Base-by-base conservation (phyloP, 2,329 filamentous ascomycete genomes). In the Fusarium goolgardi region DNA sequence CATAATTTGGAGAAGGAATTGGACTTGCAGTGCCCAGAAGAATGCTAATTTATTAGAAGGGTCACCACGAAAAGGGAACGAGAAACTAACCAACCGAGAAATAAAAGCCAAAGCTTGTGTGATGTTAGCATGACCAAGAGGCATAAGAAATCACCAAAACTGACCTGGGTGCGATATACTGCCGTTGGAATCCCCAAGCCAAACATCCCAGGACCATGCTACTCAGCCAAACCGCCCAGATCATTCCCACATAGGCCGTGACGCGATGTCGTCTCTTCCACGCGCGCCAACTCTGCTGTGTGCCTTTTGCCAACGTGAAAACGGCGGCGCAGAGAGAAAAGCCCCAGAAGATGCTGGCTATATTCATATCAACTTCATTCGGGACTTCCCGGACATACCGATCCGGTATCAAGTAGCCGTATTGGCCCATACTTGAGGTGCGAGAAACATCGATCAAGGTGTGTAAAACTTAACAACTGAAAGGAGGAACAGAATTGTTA, bases 1-100 rank as follows among this genome's bases (percentile, higher is more conserved):
- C 63, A 87, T 86, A 39, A 86, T 86, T 56, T 86, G 83, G 32
- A 85, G 80, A 0, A 86, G 73, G 8, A 84, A 78, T 47, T 86
- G 84, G 12, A 86, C 79, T 65, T 83, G 79, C 1, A 82, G 62
- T 3, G 76, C 75, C 81, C 82, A 82, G 20, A 70, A 68, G 0
- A 71, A 29, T 5, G 60, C 65, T 72, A 5, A 0, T 0, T 13
- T 12, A 16, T 67, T 37, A 70, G 64, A 20, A 0, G 4, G 1
- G 1, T 2, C 0, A 21, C 15, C 2, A 18, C 1, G 2, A 23
- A 25, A 5, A 1, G 4, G 4, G 4, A 3, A 5, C 11, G 29
- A 8, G 40, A 21, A 1, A 56, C 69, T 5, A 53, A 74, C 71
- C 69, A 20, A 72, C 55, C n/a, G 25, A 54, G 11, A 75, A 69